phyloP scores from a whole-genome alignment of 495 filamentous ascomycete species.

The Xylaria palmicola region DNA sequence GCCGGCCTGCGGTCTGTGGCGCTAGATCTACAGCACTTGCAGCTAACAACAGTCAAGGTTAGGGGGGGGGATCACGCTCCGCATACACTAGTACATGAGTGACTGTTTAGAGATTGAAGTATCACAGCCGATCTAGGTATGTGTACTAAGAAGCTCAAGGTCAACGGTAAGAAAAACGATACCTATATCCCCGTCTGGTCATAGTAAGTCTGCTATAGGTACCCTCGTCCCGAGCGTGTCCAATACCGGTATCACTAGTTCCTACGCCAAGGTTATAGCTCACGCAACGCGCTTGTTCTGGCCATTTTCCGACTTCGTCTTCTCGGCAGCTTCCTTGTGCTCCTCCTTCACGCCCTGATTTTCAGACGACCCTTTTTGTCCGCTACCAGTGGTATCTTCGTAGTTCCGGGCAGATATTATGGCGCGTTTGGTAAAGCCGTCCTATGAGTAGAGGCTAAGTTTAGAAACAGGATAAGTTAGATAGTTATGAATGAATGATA shows the following conservation, averaged over 20 bases:
- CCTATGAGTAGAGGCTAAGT: constrained; percentile 32
- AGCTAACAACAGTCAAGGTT: background rate
- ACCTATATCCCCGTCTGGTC: background rate
- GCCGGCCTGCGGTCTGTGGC: background rate
- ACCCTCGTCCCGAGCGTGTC: background rate
- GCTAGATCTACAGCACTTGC: background rate
- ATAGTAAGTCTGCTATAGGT: background rate
- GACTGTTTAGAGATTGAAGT: background rate
- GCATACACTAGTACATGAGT: background rate
- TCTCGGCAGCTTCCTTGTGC: background rate
- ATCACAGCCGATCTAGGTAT: background rate
- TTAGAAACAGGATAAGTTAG: background rate
- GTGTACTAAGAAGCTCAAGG: background rate
- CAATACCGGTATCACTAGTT: constrained; percentile 1
- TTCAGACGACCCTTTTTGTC: background rate
- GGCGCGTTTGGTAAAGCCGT: constrained; percentile 44
- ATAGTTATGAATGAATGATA: background rate
- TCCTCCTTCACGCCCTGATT: background rate
- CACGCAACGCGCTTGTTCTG: background rate
- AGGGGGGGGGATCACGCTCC: background rate
- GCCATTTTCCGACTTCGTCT: background rate
- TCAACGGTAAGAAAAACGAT: background rate
- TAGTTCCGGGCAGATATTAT: constrained; percentile 41
- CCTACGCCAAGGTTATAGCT: constrained; percentile 1
- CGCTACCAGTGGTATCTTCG: constrained; percentile 12